Conservation (phyloP, 2,329 filamentous ascomycete genomes). For the Zasmidium citrigriseum region DNA sequence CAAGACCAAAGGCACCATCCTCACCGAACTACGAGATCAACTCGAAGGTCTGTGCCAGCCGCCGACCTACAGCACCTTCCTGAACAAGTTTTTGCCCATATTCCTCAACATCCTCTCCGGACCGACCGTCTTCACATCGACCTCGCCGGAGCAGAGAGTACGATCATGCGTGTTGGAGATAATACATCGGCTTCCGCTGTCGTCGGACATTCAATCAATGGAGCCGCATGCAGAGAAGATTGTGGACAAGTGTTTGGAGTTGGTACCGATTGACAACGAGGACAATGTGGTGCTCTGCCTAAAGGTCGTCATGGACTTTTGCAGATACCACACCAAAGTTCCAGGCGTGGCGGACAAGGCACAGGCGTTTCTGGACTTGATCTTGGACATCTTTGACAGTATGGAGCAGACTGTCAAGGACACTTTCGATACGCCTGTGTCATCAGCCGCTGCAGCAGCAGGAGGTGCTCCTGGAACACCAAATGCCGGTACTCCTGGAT, state of each 20-base stretch:
- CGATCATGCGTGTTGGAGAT: constrained; percentile 94
- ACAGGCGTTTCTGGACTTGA: constrained; percentile 85
- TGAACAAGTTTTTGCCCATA: constrained; percentile 85
- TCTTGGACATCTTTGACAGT: constrained; percentile 92
- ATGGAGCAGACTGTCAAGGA: constrained; percentile 95
- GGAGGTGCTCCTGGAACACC: constrained; percentile 65
- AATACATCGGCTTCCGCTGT: constrained; percentile 79
- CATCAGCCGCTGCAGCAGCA: constrained; percentile 48
- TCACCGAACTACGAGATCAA: constrained; percentile 83
- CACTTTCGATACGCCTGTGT: constrained; percentile 73
- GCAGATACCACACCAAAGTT: constrained; percentile 81
- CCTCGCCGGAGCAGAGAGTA: constrained; percentile 88
- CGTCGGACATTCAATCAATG: constrained; percentile 65
- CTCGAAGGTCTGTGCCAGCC: constrained; percentile 85
- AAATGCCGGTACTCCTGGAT: constrained; percentile 69
- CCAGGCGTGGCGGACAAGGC: constrained; percentile 72
- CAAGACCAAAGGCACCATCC: constrained; percentile 77
- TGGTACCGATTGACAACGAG: constrained; percentile 92
- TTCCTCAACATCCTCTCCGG: constrained; percentile 84
- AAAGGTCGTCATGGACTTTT: constrained; percentile 96
- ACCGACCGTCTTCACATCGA: constrained; percentile 86
- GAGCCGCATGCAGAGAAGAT: constrained; percentile 87
- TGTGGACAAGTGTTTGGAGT: constrained; percentile 83
- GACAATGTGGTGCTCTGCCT: constrained; percentile 98
- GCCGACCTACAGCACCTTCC: constrained; percentile 74